phyloP scores from a whole-genome alignment of 1,139 yeast species.

The Kodamaea suecica region DNA sequence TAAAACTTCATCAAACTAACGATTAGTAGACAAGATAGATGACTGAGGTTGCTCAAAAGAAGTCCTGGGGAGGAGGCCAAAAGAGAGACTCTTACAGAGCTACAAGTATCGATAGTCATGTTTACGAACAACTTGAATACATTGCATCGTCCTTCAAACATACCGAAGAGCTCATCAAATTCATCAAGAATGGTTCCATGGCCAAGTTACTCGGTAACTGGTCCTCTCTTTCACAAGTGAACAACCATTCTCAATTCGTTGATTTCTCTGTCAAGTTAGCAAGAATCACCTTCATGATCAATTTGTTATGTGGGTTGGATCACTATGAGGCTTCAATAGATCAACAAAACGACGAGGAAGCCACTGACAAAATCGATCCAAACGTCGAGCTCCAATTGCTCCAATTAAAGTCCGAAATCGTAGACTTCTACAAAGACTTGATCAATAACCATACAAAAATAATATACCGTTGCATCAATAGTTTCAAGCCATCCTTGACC shows the following conservation, averaged over 20 bases:
- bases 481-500: slow-evolving; percentile 56
- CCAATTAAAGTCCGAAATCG: slow-evolving; percentile 20
- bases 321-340: slow-evolving; percentile 4
- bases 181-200: slow-evolving; percentile 20
- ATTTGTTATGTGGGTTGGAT: slow-evolving; percentile 15
- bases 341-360: not conserved
- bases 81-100: slow-evolving; percentile 2
- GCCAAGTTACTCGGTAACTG: slow-evolving; percentile 36
- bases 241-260: slow-evolving; percentile 53
- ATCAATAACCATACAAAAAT: slow-evolving; percentile 57
- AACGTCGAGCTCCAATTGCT: slow-evolving; percentile 11
- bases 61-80: not conserved
- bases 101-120: slow-evolving; percentile 5
- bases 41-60: not conserved
- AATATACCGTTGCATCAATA: slow-evolving; percentile 65
- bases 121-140: slow-evolving; percentile 16
- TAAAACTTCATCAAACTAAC: too few relatives aligned
- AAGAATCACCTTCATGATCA: slow-evolving; percentile 22
- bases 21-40: too few relatives aligned
- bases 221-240: slow-evolving; percentile 63
- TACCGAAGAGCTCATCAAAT: slow-evolving; percentile 11
- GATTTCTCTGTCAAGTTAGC: slow-evolving; percentile 35
- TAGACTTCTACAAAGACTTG: slow-evolving; percentile 47
- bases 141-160: slow-evolving; percentile 11
- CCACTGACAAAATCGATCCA: slow-evolving; percentile 7